Evolutionary conservation across 305 asterid species (phyloP).

Genomic region (Fraxinus latifolia): DNA sequence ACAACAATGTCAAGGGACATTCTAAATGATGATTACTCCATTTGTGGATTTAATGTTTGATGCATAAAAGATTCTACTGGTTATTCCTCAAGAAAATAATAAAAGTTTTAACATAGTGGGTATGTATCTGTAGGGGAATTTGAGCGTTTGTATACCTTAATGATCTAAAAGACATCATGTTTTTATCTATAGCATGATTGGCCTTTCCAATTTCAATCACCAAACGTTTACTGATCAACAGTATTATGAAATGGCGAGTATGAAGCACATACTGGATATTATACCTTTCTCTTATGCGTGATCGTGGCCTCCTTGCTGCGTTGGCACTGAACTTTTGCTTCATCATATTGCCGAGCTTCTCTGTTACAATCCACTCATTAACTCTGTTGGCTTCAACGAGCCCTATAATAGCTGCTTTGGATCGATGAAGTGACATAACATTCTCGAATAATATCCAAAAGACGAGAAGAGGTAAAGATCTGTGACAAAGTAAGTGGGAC

Average conservation of each 20-base stretch:
- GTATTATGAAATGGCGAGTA: conserved; percentile 8
- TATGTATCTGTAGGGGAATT: not conserved
- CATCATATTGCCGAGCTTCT: conserved; percentile 69
- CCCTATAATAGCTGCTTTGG: conserved; percentile 59
- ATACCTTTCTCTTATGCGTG: conserved; percentile 57
- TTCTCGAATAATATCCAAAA: conserved; percentile 58
- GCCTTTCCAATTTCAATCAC: not conserved
- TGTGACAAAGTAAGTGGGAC: conserved; percentile 27
- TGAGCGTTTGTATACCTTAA: not conserved
- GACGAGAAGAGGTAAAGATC: conserved; percentile 48
- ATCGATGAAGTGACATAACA: conserved; percentile 57
- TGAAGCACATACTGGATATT: conserved; percentile 9
- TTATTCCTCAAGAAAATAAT: not conserved
- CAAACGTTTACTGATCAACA: not conserved
- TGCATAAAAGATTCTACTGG: not conserved
- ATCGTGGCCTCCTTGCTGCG: conserved; percentile 45
- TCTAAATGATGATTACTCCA: not conserved
- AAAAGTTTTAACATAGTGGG: not conserved
- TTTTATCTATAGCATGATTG: not conserved
- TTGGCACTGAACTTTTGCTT: conserved; percentile 46
- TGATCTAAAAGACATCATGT: conserved; percentile 3
- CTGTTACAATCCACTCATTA: conserved; percentile 69
- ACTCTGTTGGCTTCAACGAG: conserved; percentile 49
- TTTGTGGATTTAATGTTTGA: not conserved
- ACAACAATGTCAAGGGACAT: not conserved